A percentile compares a stretch with the other conserved stretches of the same genome.
phyloP scores from a whole-genome alignment of 2,329 filamentous ascomycete species.

The Penicillium sp. region DNA sequence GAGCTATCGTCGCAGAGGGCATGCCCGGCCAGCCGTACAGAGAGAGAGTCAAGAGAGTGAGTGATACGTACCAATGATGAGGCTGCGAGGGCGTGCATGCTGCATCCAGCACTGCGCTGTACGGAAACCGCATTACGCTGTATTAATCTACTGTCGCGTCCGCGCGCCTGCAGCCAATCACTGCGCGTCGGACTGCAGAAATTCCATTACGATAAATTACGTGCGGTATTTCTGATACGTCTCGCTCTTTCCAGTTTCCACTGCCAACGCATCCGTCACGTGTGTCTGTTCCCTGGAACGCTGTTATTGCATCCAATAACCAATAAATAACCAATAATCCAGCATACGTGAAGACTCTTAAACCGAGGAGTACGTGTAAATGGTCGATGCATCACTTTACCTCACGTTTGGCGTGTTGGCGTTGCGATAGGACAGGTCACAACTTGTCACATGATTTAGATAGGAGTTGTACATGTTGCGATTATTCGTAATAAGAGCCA shows the following conservation, averaged over 20 bases:
- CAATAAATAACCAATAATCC: no score
- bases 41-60: no score
- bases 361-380: no score
- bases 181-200: neutral
- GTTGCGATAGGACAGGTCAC: neutral
- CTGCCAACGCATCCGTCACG: slow-evolving; percentile 10
- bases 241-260: neutral
- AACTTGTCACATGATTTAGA: neutral
- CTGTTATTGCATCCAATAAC: slow-evolving; percentile 2
- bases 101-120: neutral
- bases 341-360: no score
- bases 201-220: neutral
- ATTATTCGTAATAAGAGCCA: neutral
- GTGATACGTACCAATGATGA: no score
- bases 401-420: neutral
- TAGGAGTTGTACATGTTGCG: neutral
- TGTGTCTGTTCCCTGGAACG: neutral
- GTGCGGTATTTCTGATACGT: no score
- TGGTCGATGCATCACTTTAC: slow-evolving; percentile 6
- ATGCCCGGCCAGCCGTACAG: slow-evolving; percentile 6
- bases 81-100: no score
- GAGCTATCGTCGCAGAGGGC: slow-evolving; percentile 12
- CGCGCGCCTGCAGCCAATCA: neutral
- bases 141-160: slow-evolving; percentile 5
- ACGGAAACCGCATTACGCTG: neutral